Percentiles rank a stretch among this genome's conserved stretches.
Conservation (phyloP, 2,329 filamentous ascomycete species). For the Seiridium cupressi region DNA sequence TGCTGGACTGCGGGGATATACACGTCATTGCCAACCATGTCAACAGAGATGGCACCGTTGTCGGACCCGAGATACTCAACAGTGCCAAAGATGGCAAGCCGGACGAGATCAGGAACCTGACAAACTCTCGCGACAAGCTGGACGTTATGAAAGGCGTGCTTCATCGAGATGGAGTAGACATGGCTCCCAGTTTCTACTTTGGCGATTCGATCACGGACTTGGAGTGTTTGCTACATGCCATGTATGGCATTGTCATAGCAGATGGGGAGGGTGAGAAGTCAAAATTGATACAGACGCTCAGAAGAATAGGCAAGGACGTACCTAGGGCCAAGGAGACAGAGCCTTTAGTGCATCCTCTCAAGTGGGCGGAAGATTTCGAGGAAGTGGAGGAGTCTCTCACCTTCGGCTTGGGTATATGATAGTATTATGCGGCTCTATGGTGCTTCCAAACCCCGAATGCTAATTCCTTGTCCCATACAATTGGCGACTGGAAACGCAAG, state of each 20-base stretch:
- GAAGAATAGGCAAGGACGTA: slow-evolving; percentile 28
- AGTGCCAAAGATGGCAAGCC: background rate
- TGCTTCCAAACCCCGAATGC: too few relatives aligned
- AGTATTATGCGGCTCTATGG: background rate
- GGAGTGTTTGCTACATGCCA: slow-evolving; percentile 44
- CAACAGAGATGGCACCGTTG: slow-evolving; percentile 30
- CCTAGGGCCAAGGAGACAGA: slow-evolving; percentile 21
- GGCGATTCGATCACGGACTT: slow-evolving; percentile 59
- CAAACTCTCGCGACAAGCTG: slow-evolving; percentile 46
- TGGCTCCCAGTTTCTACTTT: slow-evolving; percentile 45
- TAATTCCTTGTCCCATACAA: too few relatives aligned
- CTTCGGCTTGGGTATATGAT: background rate
- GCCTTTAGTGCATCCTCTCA: slow-evolving; percentile 19
- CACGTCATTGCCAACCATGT: slow-evolving; percentile 45
- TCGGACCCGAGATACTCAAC: slow-evolving; percentile 34
- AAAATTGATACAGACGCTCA: slow-evolving; percentile 23
- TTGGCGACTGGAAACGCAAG: too few relatives aligned
- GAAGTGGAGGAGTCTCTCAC: slow-evolving; percentile 17
- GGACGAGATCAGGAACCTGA: slow-evolving; percentile 26
- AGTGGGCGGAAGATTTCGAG: slow-evolving; percentile 28
- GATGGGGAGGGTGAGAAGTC: slow-evolving; percentile 31
- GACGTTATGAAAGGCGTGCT: slow-evolving; percentile 33
- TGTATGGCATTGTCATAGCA: slow-evolving; percentile 45
- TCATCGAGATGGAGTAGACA: slow-evolving; percentile 13
- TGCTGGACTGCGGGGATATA: slow-evolving; percentile 30